Conservation (phyloP, 176 grass and related monocot genomes). For the Guadua angustifolia region DNA sequence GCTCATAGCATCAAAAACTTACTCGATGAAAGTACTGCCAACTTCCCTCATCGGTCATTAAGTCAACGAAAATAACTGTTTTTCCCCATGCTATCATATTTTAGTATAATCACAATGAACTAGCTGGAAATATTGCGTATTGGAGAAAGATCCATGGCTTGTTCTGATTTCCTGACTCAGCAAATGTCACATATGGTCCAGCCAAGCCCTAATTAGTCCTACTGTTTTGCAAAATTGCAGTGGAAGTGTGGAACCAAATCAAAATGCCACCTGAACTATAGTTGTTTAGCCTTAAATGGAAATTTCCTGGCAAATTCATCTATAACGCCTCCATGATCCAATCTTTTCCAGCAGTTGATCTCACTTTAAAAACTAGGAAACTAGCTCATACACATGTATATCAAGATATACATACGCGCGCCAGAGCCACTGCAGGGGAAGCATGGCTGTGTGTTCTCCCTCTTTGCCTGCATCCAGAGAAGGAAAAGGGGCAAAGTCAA, state of each 20-base stretch:
- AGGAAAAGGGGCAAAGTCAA: neutral
- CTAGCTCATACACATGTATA: neutral
- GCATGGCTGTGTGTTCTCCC: slow-evolving; percentile 88
- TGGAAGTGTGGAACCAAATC: neutral
- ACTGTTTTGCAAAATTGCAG: neutral
- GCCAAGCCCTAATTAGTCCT: neutral
- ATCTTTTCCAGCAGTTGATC: neutral
- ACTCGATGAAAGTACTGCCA: no score
- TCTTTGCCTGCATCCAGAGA: slow-evolving; percentile 71
- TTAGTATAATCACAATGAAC: neutral
- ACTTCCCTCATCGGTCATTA: neutral
- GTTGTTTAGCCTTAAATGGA: neutral
- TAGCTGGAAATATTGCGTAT: neutral
- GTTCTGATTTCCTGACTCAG: neutral
- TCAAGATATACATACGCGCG: slow-evolving; percentile 59
- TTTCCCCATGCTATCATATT: neutral
- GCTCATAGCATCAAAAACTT: neutral
- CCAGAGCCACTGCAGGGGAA: slow-evolving; percentile 96
- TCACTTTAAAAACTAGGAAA: neutral
- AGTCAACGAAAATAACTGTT: neutral
- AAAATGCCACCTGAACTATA: neutral
- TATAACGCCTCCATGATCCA: neutral
- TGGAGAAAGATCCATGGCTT: neutral
- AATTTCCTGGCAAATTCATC: neutral
- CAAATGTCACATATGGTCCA: neutral